Conservation (phyloP, 1,139 yeast species). For the Kurtzmaniella quercitrusa region DNA sequence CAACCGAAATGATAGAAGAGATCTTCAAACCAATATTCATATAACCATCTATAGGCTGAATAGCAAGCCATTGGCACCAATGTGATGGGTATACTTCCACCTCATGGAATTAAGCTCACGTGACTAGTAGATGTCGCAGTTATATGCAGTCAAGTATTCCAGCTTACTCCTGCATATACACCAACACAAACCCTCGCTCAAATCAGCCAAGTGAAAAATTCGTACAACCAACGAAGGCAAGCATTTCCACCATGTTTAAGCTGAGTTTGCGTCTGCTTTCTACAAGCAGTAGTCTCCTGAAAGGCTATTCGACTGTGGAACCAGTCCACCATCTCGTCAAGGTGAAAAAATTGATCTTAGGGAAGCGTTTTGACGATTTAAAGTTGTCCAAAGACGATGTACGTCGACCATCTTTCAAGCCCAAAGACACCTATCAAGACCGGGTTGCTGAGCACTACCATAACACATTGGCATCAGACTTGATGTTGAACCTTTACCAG, state of each 20-base stretch:
- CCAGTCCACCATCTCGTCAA: slow-evolving; percentile 91
- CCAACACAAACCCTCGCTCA: neutral
- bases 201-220: neutral
- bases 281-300: slow-evolving; percentile 40
- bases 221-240: neutral
- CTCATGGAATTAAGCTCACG: too few relatives aligned
- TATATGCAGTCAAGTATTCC: too few relatives aligned
- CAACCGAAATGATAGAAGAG: too few relatives aligned
- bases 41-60: too few relatives aligned
- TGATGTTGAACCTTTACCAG: slow-evolving; percentile 70
- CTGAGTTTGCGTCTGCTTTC: slow-evolving; percentile 44
- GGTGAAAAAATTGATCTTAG: slow-evolving; percentile 64
- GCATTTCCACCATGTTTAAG: slow-evolving; percentile 7
- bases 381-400: slow-evolving; percentile 66
- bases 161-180: too few relatives aligned
- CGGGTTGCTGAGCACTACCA: slow-evolving; percentile 75
- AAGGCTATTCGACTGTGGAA: slow-evolving; percentile 70
- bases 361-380: slow-evolving; percentile 66
- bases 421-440: slow-evolving; percentile 69
- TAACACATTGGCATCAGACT: slow-evolving; percentile 69
- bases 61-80: too few relatives aligned
- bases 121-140: too few relatives aligned
- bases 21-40: too few relatives aligned
- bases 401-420: slow-evolving; percentile 72
- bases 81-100: too few relatives aligned